These are phyloP conservation scores for Hericium coralloides DNA, from an alignment of 768 basidiomycete species.

Conservation along the genomic window DNA sequence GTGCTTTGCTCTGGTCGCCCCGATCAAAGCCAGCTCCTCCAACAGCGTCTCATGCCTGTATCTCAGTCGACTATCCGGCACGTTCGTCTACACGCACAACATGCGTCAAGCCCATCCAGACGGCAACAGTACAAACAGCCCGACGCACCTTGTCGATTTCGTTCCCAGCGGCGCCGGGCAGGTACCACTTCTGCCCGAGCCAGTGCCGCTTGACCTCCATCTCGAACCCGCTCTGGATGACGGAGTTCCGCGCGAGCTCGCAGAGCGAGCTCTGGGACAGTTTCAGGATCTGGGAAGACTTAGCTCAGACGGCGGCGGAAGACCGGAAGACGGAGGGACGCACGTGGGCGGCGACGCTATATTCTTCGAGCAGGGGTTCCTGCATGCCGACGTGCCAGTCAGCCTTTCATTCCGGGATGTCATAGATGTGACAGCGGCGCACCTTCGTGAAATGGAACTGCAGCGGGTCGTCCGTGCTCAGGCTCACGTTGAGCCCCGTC, in stretches of 20 bases:
- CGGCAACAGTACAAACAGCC: not conserved
- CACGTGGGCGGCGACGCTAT: constrained; percentile 95
- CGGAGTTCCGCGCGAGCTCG: constrained; percentile 96
- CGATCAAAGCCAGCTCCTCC: constrained; percentile 73
- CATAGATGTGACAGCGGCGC: not conserved
- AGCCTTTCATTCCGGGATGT: not conserved
- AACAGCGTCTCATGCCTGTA: constrained; percentile 86
- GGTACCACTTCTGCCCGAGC: constrained; percentile 90
- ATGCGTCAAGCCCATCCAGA: not conserved
- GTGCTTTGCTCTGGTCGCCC: constrained; percentile 3
- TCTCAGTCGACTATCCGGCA: constrained; percentile 84
- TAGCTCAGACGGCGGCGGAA: constrained; percentile 5
- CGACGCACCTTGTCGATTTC: constrained; percentile 81
- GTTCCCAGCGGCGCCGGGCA: constrained; percentile 88
- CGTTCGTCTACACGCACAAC: constrained; percentile 70
- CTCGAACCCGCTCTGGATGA: constrained; percentile 94
- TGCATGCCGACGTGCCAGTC: constrained; percentile 18
- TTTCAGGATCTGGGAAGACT: constrained; percentile 74
- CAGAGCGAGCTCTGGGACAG: constrained; percentile 89
- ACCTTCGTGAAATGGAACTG: constrained; percentile 99
- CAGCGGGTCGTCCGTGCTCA: constrained; percentile 92
- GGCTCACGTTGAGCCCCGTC: constrained; percentile 88
- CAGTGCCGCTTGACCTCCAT: constrained; percentile 97
- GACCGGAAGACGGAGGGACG: constrained; percentile 15
- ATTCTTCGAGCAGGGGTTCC: constrained; percentile 95